phyloP scores from a whole-genome alignment of 352 stramenopile species.

The Pythium aquatile region DNA sequence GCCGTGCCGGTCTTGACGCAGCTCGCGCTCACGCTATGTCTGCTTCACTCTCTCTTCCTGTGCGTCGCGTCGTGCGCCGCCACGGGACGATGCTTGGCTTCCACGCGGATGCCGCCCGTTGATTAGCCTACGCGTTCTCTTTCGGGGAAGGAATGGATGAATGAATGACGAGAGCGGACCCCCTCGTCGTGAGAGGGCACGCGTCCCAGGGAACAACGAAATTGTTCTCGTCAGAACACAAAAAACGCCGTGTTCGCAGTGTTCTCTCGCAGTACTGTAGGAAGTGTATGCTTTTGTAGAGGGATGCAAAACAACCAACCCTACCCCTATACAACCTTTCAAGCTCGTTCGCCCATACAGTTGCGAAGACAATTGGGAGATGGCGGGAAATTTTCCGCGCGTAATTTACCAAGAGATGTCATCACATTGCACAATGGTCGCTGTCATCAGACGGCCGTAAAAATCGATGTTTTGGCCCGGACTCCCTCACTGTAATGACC shows the following conservation, averaged over 20 bases:
- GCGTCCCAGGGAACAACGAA: conserved; percentile 3
- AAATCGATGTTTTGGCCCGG: conserved; percentile 1
- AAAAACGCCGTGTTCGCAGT: conserved; percentile 6
- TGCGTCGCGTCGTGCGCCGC: neutral
- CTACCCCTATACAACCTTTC: conserved; percentile 31
- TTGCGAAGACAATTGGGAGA: neutral
- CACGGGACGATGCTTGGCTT: neutral
- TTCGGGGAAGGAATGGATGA: conserved; percentile 8
- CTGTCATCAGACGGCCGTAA: neutral
- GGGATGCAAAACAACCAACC: neutral
- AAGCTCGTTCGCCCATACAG: conserved; percentile 14
- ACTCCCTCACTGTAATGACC: neutral
- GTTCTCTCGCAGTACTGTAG: neutral
- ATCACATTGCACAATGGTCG: neutral
- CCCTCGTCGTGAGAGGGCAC: conserved; percentile 2
- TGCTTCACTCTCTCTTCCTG: neutral
- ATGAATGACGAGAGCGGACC: neutral
- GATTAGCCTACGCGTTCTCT: neutral
- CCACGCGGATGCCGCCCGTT: neutral
- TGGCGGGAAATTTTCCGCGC: neutral
- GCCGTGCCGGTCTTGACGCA: conserved; percentile 4
- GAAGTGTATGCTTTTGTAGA: neutral
- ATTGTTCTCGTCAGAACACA: conserved; percentile 8
- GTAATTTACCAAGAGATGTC: conserved; percentile 4
- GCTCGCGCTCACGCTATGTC: neutral